These are phyloP conservation scores for Botryosphaeria dothidea DNA, from an alignment of 2,329 filamentous ascomycete genomes.

Conservation along the genomic window DNA sequence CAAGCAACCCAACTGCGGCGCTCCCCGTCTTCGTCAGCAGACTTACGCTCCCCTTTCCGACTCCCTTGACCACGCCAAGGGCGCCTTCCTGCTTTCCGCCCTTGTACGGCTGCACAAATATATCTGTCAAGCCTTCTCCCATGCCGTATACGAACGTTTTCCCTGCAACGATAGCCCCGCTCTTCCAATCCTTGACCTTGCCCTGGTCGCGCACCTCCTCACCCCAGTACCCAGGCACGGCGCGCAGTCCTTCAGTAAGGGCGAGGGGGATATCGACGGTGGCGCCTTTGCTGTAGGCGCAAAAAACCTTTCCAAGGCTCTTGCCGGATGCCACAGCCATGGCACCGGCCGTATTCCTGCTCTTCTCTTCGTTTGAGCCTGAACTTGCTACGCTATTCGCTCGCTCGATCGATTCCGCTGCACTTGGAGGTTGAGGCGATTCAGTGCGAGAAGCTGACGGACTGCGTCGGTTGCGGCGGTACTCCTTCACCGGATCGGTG, in stretches of 20 bases:
- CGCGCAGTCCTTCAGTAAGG: conserved; percentile 37
- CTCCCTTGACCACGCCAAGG: neutral
- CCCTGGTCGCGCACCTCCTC: conserved; percentile 23
- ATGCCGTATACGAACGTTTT: conserved; percentile 37
- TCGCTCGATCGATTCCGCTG: too few relatives aligned
- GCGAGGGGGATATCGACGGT: conserved; percentile 41
- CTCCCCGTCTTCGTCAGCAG: neutral
- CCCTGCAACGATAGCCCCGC: conserved; percentile 33
- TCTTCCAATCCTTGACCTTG: conserved; percentile 35
- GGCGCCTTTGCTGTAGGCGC: conserved; percentile 31
- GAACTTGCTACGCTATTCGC: too few relatives aligned
- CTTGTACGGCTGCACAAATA: conserved; percentile 27
- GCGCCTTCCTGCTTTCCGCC: conserved; percentile 34
- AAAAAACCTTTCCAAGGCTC: conserved; percentile 27
- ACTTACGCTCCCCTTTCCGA: neutral
- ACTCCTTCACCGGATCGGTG: neutral
- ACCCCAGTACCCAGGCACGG: conserved; percentile 28
- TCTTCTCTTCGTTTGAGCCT: neutral
- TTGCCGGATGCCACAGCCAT: conserved; percentile 24
- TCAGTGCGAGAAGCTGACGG: neutral
- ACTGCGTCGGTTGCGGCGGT: neutral
- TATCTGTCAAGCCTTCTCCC: conserved; percentile 32
- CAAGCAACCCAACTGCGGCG: neutral
- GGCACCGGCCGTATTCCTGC: neutral
- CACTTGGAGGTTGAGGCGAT: neutral